Base-by-base conservation (phyloP, 2,329 filamentous ascomycete genomes). In the Monilinia vaccinii-corymbosi region DNA sequence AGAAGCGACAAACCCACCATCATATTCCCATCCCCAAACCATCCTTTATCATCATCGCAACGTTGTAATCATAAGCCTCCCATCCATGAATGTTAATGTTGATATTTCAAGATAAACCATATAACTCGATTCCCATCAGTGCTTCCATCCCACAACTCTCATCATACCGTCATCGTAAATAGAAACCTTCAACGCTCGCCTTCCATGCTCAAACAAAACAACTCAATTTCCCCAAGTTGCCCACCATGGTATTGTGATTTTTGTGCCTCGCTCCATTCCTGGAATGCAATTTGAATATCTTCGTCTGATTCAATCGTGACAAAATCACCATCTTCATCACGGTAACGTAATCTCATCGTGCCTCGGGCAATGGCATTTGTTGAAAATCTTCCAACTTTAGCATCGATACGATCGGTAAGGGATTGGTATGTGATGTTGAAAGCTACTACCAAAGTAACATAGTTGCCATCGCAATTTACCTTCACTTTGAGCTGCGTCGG, bases 351-450 rank as follows among this genome's bases (percentile, higher is more conserved):
- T 75, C 91, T 91, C 67, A 97, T 84, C 66, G 87, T 86, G 63
- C 90, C 89, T 70, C 84, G 87, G 67, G 86, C 86, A 69, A 97
- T 92, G 57, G 88, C 92, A 71, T 89, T 88, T 67, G 82, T 87
- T 23, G 91, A 96, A 68, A 92, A 92, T 59, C 90, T 85, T 62
- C 88, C 88, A 61, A 99, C 82, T 73, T 99, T 99, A 32, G 91
- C 91, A 71, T 99, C 94, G 68, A 99, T 97, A 13, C 94, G 88
- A 71, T 97, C 94, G 65, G 94, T 91, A 59, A 99, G 80, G 28
- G 90, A 94, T 66, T 94, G 90, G 74, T 95, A 97, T 45, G 90
- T 88, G 69, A 97, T 97, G 72, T 95, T 96, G 74, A 91, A 95
- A 36, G 91, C 89, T 46, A 96, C 95, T 13, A 99, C 93, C n/a